Base-by-base conservation (phyloP, 2,329 filamentous ascomycete species). In the Penicillium sp. region DNA sequence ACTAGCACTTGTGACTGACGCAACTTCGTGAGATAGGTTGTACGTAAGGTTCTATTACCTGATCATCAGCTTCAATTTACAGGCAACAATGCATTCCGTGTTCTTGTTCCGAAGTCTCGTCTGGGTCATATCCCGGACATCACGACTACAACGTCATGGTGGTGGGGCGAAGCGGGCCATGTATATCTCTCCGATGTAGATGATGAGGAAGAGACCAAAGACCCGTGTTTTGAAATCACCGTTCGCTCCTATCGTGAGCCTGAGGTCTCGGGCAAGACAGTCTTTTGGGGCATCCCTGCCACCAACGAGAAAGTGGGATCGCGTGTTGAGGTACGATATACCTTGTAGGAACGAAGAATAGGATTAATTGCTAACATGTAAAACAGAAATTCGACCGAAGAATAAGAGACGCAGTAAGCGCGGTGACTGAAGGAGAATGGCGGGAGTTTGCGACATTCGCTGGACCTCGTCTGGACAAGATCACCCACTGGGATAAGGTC, bases 361-460 rank as follows among this genome's bases (percentile, higher is more conserved):
- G 10, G 13, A 6, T n/a, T 3, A 10, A 8, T 29, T 5, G n/a
- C 15, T 55, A 21, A 59, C 51, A 43, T 54, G 23, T 19, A 2
- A 34, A 15, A 8, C 23, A 78, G 76, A 72, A 76, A 1, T 79
- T 77, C 55, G 70, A 79, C 15, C 70, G 76, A 0, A 64, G 73
- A 43, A 72, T 81, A 8, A 69, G 67, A 46, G 72, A 78, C 55
- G 73, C 75, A 0, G 67, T 81, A 1, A 55, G 63, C 0, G 63
- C 66, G 19, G 77, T 80, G 1, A 70, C 74, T 0, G 62, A 72
- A 57, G 70, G 74, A 1, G 59, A 63, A 19, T 81, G 79, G 79
- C 74, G 74, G 25, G 78, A 81, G 49, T 81, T 81, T 40, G 75
- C 79, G 4, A 75, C 78, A 0, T 81, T 81, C 53, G 74, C 79